Evolutionary conservation across 1,139 yeast species (phyloP).

Genomic region (Scheffersomyces insectosa): DNA sequence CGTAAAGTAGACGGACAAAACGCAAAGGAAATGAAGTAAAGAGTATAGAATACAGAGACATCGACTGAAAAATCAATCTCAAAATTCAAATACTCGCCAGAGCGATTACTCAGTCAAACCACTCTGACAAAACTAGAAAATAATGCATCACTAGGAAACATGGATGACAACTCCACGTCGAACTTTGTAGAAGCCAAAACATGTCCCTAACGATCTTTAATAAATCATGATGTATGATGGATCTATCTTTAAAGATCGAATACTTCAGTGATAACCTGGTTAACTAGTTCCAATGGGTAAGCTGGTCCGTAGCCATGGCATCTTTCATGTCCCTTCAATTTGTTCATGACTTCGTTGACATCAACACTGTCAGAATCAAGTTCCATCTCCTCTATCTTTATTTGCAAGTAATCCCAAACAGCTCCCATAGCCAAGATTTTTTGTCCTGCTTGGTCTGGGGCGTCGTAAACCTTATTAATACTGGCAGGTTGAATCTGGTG

Average conservation of each 20-base stretch:
- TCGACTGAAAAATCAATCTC: too few relatives aligned
- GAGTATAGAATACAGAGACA: too few relatives aligned
- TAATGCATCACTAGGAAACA: too few relatives aligned
- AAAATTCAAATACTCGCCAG: too few relatives aligned
- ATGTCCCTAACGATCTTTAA: too few relatives aligned
- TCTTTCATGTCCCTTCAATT: conserved; percentile 63
- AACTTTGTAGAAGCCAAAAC: too few relatives aligned
- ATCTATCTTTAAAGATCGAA: background rate
- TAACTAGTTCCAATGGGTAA: conserved; percentile 53
- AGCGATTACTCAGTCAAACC: too few relatives aligned
- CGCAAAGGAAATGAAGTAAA: too few relatives aligned
- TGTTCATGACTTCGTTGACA: conserved; percentile 55
- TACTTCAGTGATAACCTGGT: conserved; percentile 28
- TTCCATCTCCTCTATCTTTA: conserved; percentile 42
- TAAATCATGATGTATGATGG: too few relatives aligned
- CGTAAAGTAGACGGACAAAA: too few relatives aligned
- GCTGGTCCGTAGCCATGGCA: conserved; percentile 91
- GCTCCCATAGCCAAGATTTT: conserved; percentile 72
- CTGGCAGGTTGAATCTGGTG: conserved; percentile 19
- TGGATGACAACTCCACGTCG: too few relatives aligned
- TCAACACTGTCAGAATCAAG: conserved; percentile 55
- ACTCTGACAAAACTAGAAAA: too few relatives aligned
- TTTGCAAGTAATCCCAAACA: conserved; percentile 74
- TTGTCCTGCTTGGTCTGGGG: conserved; percentile 35
- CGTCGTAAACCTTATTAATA: conserved; percentile 34